Evolutionary conservation across 345 rosid genomes (phyloP).

Genomic region (Cardiospermum halicacabum): DNA sequence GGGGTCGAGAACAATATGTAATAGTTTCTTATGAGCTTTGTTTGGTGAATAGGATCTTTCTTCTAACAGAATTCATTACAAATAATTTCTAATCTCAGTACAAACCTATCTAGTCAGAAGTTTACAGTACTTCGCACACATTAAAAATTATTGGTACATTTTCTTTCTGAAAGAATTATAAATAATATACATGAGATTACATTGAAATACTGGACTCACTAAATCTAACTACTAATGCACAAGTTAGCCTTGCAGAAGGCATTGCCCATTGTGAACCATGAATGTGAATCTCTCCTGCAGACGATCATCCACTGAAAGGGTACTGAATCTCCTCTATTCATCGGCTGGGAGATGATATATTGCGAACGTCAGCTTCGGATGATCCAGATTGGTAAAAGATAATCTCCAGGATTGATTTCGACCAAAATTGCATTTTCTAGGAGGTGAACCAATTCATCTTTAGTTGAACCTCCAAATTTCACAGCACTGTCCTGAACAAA

Average conservation of each 20-base stretch:
- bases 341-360: background rate
- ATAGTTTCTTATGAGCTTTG: no score
- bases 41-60: no score
- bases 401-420: background rate
- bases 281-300: constrained; percentile 8
- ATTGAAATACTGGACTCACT: background rate
- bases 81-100: constrained; percentile 6
- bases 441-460: background rate
- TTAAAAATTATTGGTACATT: constrained; percentile 11
- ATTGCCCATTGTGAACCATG: constrained; percentile 2
- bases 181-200: background rate
- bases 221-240: constrained; percentile 20
- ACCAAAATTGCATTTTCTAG: background rate
- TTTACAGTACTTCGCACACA: background rate
- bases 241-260: constrained; percentile 5
- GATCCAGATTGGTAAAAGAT: no score
- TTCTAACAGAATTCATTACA: background rate
- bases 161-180: constrained; percentile 12
- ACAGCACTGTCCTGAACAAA: background rate
- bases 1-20: no score
- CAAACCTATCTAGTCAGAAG: constrained; percentile 13
- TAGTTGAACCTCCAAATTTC: background rate
- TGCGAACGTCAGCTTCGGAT: background rate
- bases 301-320: background rate
- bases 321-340: no score